Evolutionary conservation across 2,329 filamentous ascomycete genomes (phyloP).

Genomic region (Botryotinia convoluta): DNA sequence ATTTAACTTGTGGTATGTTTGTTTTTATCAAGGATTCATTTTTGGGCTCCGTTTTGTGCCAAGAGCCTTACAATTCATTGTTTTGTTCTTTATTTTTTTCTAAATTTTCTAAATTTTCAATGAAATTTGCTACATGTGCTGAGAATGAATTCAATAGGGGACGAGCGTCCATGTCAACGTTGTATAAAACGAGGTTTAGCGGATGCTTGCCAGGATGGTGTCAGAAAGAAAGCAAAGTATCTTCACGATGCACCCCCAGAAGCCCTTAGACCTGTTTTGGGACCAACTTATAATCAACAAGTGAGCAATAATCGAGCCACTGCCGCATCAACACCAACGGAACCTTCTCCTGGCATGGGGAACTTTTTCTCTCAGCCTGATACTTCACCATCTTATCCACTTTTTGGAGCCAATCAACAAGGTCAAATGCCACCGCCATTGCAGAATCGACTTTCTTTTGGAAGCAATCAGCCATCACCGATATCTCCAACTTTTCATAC

Average conservation of each 20-base stretch:
- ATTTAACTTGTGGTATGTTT: slow-evolving; percentile 94
- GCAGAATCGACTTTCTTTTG: slow-evolving; percentile 51
- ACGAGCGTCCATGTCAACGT: slow-evolving; percentile 88
- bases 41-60: slow-evolving; percentile 1
- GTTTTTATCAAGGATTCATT: slow-evolving; percentile 23
- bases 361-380: slow-evolving; percentile 38
- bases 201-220: slow-evolving; percentile 90
- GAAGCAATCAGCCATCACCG: slow-evolving; percentile 65
- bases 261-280: slow-evolving; percentile 81
- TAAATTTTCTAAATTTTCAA: background rate
- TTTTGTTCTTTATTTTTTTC: slow-evolving; percentile 22
- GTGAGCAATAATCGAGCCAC: slow-evolving; percentile 41
- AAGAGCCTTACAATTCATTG: background rate
- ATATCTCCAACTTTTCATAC: slow-evolving; percentile 70
- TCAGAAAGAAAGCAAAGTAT: slow-evolving; percentile 98
- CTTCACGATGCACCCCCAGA: slow-evolving; percentile 93
- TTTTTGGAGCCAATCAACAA: slow-evolving; percentile 48
- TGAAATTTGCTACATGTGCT: slow-evolving; percentile 14
- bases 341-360: slow-evolving; percentile 33
- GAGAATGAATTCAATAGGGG: slow-evolving; percentile 57
- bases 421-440: slow-evolving; percentile 52
- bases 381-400: slow-evolving; percentile 35
- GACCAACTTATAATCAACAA: slow-evolving; percentile 63
- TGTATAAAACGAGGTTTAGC: slow-evolving; percentile 92
- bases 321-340: slow-evolving; percentile 32